A percentile compares a stretch with the other conserved stretches of the same genome.
phyloP scores from a whole-genome alignment of 73 alveolate genomes.

The Breviolum minutum region DNA sequence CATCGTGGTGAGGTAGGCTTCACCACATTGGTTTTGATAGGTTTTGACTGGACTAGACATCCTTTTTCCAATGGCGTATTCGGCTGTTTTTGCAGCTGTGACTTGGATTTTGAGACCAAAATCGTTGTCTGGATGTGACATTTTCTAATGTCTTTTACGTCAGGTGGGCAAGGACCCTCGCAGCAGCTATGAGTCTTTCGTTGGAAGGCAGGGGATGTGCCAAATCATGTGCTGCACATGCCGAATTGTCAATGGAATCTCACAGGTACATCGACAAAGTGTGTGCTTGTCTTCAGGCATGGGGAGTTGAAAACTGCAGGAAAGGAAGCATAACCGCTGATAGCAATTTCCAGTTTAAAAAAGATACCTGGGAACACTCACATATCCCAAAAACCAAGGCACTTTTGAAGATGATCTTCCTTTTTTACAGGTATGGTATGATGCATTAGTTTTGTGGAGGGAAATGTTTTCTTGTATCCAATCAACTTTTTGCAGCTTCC shows the following conservation, averaged over 20 bases:
- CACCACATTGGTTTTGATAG: background rate
- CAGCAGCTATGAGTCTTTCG: slow-evolving; percentile 92
- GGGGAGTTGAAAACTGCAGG: too few species aligned
- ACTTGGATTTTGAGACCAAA: background rate
- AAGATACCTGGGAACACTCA: too few species aligned
- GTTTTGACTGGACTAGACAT: background rate
- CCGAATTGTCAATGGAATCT: too few species aligned
- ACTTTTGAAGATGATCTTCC: background rate
- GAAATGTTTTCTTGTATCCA: background rate
- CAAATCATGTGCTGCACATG: too few species aligned
- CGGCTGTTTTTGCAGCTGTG: background rate
- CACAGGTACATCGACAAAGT: slow-evolving; percentile 88
- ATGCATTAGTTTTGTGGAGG: background rate
- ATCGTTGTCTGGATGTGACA: background rate
- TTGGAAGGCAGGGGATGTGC: too few species aligned
- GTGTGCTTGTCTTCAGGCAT: slow-evolving; percentile 86
- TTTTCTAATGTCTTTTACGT: background rate
- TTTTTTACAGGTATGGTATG: background rate
- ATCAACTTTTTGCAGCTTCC: background rate
- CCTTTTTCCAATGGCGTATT: too few species aligned
- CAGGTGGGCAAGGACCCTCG: slow-evolving; percentile 88
- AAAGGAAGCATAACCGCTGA: too few species aligned
- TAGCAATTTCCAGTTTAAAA: too few species aligned
- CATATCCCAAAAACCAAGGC: background rate
- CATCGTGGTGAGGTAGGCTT: slow-evolving; percentile 66